Conservation (phyloP, 306 rosid species). For the Begonia loranthoides region DNA sequence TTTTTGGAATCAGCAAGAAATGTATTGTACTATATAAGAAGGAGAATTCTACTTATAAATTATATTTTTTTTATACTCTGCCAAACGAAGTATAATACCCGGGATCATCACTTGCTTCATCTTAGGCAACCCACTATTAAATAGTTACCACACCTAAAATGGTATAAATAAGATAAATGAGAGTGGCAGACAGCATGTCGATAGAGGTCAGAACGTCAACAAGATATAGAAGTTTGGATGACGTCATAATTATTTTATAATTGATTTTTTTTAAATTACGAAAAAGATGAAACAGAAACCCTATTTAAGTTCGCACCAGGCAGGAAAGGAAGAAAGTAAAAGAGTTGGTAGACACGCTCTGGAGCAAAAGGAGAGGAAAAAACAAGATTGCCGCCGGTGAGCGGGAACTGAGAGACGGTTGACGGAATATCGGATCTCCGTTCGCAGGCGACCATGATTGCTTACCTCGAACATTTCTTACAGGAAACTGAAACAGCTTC, state of each 20-base stretch:
- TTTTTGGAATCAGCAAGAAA: too few species aligned
- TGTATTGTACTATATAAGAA: too few species aligned
- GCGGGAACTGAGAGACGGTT: too few species aligned
- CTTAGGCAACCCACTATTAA: too few species aligned
- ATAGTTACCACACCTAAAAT: too few species aligned
- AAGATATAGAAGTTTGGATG: slow-evolving; percentile 14
- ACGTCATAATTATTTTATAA: slow-evolving; percentile 14
- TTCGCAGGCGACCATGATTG: slow-evolving; percentile 45
- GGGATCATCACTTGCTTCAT: too few species aligned
- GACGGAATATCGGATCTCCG: neutral
- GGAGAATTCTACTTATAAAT: too few species aligned
- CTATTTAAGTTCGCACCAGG: slow-evolving; percentile 17
- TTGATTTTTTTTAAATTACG: neutral
- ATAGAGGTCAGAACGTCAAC: slow-evolving; percentile 28
- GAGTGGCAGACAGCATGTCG: slow-evolving; percentile 54
- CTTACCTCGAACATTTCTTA: slow-evolving; percentile 48
- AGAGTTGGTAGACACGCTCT: neutral
- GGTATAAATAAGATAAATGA: neutral
- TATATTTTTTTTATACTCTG: too few species aligned
- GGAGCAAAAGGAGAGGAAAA: too few species aligned
- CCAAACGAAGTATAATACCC: too few species aligned
- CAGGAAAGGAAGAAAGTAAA: too few species aligned
- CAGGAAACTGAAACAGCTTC: slow-evolving; percentile 44
- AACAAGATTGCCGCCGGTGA: too few species aligned
- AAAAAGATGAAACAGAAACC: slow-evolving; percentile 4